These are phyloP conservation scores for Pyrenochaeta sp. DNA, from an alignment of 2,329 filamentous ascomycete species.

Conservation along the genomic window DNA sequence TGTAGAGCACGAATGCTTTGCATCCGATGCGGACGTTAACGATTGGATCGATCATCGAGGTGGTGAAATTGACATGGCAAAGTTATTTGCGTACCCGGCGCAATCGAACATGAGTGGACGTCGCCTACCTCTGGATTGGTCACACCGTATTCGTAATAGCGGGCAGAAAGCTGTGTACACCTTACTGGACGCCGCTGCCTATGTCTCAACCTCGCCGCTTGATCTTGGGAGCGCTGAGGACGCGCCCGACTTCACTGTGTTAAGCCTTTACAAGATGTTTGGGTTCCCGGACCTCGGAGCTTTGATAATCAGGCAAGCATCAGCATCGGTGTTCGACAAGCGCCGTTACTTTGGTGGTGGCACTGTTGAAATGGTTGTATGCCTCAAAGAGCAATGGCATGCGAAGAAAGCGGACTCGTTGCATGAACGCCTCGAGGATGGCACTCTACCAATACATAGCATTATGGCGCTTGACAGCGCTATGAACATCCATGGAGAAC, in stretches of 20 bases:
- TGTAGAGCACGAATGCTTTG: slow-evolving; percentile 69
- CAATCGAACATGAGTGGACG: slow-evolving; percentile 94
- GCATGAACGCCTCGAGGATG: slow-evolving; percentile 88
- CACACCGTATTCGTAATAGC: slow-evolving; percentile 55
- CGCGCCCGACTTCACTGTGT: slow-evolving; percentile 82
- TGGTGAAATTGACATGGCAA: slow-evolving; percentile 28
- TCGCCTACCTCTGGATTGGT: slow-evolving; percentile 77
- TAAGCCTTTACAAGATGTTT: slow-evolving; percentile 98
- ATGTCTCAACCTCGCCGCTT: slow-evolving; percentile 78
- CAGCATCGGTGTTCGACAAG: slow-evolving; percentile 68
- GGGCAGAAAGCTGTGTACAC: slow-evolving; percentile 63
- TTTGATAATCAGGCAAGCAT: slow-evolving; percentile 78
- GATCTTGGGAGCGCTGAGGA: slow-evolving; percentile 69
- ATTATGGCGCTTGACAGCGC: slow-evolving; percentile 85
- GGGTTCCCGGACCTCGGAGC: slow-evolving; percentile 92
- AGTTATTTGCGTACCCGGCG: slow-evolving; percentile 81
- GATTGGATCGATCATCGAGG: slow-evolving; percentile 65
- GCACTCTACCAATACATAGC: slow-evolving; percentile 87
- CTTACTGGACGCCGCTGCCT: slow-evolving; percentile 83
- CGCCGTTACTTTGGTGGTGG: slow-evolving; percentile 92
- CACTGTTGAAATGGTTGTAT: slow-evolving; percentile 89
- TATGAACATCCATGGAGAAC: slow-evolving; percentile 70
- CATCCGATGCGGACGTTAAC: slow-evolving; percentile 68
- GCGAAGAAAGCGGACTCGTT: slow-evolving; percentile 74
- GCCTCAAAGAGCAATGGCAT: slow-evolving; percentile 82